Conservation (phyloP, 192 early-diverging fungal species). For the Entomortierella chlamydospora region DNA sequence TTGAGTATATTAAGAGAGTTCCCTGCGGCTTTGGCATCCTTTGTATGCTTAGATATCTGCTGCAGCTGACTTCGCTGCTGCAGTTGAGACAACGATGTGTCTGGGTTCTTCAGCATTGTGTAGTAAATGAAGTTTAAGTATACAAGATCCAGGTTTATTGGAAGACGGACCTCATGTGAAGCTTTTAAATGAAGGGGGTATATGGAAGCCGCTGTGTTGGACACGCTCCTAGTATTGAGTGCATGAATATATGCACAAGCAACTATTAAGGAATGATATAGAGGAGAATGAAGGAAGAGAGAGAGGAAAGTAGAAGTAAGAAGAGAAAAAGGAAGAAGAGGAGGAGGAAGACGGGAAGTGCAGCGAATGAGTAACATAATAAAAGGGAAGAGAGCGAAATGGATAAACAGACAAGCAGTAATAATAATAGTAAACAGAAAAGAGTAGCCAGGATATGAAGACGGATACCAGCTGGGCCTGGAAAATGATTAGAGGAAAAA, state of each 20-base stretch:
- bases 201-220: too few relatives aligned
- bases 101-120: slow-evolving; percentile 20
- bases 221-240: too few relatives aligned
- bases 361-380: too few relatives aligned
- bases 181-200: background rate
- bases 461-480: slow-evolving; percentile 9
- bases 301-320: background rate
- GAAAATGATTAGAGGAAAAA: background rate
- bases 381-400: background rate
- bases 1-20: slow-evolving; percentile 32
- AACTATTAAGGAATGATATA: too few relatives aligned
- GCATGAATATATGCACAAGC: too few relatives aligned
- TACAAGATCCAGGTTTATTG: too few relatives aligned
- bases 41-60: background rate
- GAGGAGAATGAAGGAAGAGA: background rate
- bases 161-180: too few relatives aligned
- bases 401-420: background rate
- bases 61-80: background rate
- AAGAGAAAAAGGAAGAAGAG: slow-evolving; percentile 6
- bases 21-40: slow-evolving; percentile 7
- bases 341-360: background rate
- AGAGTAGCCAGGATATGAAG: background rate
- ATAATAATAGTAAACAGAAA: background rate
- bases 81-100: background rate
- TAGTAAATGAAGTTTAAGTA: background rate